phyloP scores from a whole-genome alignment of 257 asterid genomes.

The Datura wrightii region DNA sequence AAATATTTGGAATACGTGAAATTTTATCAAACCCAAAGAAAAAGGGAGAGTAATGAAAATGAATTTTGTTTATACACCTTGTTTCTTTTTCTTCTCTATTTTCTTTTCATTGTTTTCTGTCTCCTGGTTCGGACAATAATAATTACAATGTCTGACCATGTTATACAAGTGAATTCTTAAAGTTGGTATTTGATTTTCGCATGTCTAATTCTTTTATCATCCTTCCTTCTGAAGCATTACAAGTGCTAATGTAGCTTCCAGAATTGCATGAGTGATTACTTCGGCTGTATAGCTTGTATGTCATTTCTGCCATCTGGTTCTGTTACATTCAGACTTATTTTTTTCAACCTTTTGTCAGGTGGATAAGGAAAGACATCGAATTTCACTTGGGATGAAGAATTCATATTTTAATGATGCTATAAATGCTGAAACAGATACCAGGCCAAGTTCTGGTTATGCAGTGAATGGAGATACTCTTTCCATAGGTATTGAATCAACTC shows the following conservation, averaged over 20 bases:
- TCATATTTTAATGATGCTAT: constrained; percentile 62
- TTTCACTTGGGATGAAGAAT: constrained; percentile 91
- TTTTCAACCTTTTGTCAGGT: constrained; percentile 53
- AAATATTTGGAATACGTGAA: not conserved
- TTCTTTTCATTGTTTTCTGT: not conserved
- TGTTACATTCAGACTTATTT: not conserved
- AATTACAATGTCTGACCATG: not conserved
- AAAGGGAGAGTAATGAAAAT: not conserved
- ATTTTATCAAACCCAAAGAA: not conserved
- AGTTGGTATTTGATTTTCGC: not conserved
- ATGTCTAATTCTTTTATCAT: too few relatives aligned
- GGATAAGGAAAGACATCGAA: constrained; percentile 80
- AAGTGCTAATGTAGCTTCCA: not conserved
- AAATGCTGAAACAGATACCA: constrained; percentile 42
- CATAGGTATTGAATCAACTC: constrained; percentile 39
- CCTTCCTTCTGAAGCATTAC: too few relatives aligned
- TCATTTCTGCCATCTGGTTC: not conserved
- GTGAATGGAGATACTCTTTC: constrained; percentile 42
- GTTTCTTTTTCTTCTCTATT: not conserved
- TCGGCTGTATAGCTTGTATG: not conserved
- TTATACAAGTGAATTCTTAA: not conserved
- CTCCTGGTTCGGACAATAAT: not conserved
- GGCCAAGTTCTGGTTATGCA: constrained; percentile 36
- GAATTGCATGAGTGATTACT: not conserved
- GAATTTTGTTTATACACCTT: not conserved